Percentiles rank a stretch among this genome's conserved stretches.
Evolutionary conservation across 805 yeast species (phyloP).

Genomic region (Dipodascus albidus): DNA sequence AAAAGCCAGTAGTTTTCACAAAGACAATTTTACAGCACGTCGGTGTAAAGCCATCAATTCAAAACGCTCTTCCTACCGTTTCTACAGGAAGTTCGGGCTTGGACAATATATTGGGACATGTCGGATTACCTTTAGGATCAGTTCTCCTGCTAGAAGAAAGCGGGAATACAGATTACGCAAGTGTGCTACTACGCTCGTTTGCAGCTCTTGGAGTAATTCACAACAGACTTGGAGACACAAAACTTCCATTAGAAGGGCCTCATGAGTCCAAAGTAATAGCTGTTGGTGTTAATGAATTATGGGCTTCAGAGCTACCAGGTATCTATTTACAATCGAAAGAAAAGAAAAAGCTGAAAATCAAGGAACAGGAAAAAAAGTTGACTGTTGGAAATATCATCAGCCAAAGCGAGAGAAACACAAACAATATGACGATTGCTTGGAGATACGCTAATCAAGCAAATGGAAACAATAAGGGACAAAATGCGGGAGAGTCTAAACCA

Average conservation of each 20-base stretch:
- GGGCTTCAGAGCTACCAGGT: constrained; percentile 71
- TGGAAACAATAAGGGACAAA: constrained; percentile 10
- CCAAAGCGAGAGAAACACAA: constrained; percentile 7
- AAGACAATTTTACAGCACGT: constrained; percentile 29
- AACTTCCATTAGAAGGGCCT: constrained; percentile 12
- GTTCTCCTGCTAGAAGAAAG: constrained; percentile 66
- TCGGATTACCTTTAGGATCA: constrained; percentile 74
- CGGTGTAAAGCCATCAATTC: constrained; percentile 64
- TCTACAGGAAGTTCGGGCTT: constrained; percentile 74
- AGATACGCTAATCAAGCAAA: constrained; percentile 45
- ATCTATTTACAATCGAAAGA: constrained; percentile 48
- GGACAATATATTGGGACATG: constrained; percentile 65
- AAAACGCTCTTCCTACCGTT: constrained; percentile 61
- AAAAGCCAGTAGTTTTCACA: neutral
- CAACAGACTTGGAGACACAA: constrained; percentile 29
- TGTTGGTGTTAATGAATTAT: constrained; percentile 43
- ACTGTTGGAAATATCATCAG: constrained; percentile 53
- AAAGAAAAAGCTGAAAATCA: constrained; percentile 18
- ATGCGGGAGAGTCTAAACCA: constrained; percentile 31
- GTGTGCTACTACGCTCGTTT: constrained; percentile 56
- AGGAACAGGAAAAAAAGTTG: constrained; percentile 37
- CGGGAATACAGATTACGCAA: constrained; percentile 79
- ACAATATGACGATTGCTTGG: constrained; percentile 87
- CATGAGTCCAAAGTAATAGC: constrained; percentile 47
- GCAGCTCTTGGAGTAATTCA: constrained; percentile 70